Conservation (phyloP, 2,329 filamentous ascomycete genomes). For the Mycosphaerella arachidis region DNA sequence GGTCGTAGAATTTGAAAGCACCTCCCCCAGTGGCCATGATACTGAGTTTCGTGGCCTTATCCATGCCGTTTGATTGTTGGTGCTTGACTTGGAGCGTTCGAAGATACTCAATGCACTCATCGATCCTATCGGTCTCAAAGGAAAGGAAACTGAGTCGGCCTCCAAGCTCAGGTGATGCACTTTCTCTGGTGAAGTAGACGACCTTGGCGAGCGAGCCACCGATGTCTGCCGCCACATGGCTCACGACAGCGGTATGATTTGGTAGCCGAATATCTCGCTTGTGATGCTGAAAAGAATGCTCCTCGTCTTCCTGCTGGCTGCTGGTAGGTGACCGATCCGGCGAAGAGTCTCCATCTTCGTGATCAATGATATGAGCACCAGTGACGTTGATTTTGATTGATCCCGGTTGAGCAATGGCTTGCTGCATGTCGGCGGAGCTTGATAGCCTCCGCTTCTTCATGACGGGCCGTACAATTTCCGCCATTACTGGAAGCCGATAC, state of each 20-base stretch:
- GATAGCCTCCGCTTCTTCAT: constrained; percentile 25
- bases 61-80: constrained; percentile 53
- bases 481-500: neutral
- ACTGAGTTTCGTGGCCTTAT: constrained; percentile 57
- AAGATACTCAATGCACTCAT: constrained; percentile 91
- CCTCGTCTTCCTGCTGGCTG: constrained; percentile 37
- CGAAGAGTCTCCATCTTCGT: constrained; percentile 49
- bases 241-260: constrained; percentile 90
- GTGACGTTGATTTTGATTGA: constrained; percentile 92
- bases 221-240: constrained; percentile 97
- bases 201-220: constrained; percentile 93
- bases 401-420: constrained; percentile 56
- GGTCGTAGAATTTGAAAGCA: constrained; percentile 94
- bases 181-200: constrained; percentile 91
- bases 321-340: constrained; percentile 40
- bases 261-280: constrained; percentile 93
- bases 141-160: constrained; percentile 91
- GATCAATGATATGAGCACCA: constrained; percentile 93
- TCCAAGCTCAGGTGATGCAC: constrained; percentile 58
- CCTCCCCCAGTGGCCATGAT: constrained; percentile 96
- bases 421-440: constrained; percentile 42
- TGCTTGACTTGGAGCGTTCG: constrained; percentile 79
- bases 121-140: constrained; percentile 93
- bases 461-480: neutral
- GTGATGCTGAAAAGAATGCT: constrained; percentile 62